Evolutionary conservation across 2,329 filamentous ascomycete genomes (phyloP), one percentile per base, ranked within the genome.

Genomic region (Metarhizium anisopliae): DNA sequence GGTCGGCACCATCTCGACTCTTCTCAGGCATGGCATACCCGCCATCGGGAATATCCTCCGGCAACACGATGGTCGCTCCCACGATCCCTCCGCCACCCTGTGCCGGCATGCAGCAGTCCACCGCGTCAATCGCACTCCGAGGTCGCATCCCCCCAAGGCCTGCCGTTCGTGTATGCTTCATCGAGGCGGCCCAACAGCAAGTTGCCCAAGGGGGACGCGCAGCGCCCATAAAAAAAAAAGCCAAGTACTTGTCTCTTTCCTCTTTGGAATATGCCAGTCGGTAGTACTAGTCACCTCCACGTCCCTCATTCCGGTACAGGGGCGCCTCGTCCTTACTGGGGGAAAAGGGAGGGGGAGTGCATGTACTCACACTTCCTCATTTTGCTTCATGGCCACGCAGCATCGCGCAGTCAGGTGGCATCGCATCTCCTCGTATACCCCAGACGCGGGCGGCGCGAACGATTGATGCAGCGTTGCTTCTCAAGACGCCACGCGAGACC

Each of bases 391-490:
- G 59, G 69, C 73, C 5, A 64, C 74, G 5, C 63, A 77, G 6
- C 74, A 66, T 90, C 57, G 86, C 90, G 0, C 90, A 96, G 68
- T 90, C 89, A 4, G 91, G 91, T 4, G 86, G 83, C 14, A 84
- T 90, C 64, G 83, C 14, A 84, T 90, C 64, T 95, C 91, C 77
- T 89, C 83, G n/a, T 94, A 90, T 68, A 87, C 88, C 1, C 87
- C 89, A 2, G 88, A 25, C 25, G 25, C 25, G 25, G 25, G 25
- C 4, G 25, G 25, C 25, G 25, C 25, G 25, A 25, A 25, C 25
- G 25, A 25, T 1, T 25, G 25, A 25, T 25, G 25, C 25, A 25
- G 25, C 25, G 25, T 25, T 25, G 25, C 25, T 25, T 25, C 25
- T 25, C 25, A 3, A 25, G 25, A 25, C 25, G 25, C 25, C 25